Percentiles rank a stretch among this genome's conserved stretches.
Evolutionary conservation across 371 early-diverging fungal species (phyloP).

Genomic region (Apophysomyces trapeziformis): DNA sequence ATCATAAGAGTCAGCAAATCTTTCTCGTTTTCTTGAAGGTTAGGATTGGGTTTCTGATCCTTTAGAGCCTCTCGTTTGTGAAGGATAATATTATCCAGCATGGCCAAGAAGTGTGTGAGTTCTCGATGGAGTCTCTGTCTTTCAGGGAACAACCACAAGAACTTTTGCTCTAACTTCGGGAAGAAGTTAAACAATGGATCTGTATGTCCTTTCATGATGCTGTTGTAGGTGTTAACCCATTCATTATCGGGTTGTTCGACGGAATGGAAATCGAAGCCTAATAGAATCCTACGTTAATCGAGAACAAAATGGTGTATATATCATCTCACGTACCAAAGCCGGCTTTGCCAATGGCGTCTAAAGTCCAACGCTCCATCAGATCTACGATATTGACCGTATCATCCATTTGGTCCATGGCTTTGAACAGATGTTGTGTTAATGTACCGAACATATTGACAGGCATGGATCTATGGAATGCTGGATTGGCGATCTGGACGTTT

Average conservation of each 20-base stretch:
- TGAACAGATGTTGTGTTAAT: slow-evolving; percentile 26
- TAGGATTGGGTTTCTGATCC: slow-evolving; percentile 15
- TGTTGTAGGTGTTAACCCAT: slow-evolving; percentile 36
- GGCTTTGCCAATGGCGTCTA: slow-evolving; percentile 46
- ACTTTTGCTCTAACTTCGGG: slow-evolving; percentile 48
- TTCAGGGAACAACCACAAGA: slow-evolving; percentile 25
- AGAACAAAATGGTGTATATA: background rate
- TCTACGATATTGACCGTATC: slow-evolving; percentile 25
- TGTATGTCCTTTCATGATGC: slow-evolving; percentile 21
- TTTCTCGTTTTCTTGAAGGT: slow-evolving; percentile 41
- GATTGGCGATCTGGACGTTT: slow-evolving; percentile 34
- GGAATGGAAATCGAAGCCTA: slow-evolving; percentile 42
- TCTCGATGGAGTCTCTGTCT: slow-evolving; percentile 25
- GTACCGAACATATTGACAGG: slow-evolving; percentile 40
- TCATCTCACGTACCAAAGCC: slow-evolving; percentile 34
- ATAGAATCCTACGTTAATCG: background rate
- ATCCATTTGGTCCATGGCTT: slow-evolving; percentile 22
- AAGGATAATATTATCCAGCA: slow-evolving; percentile 41
- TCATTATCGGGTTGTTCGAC: slow-evolving; percentile 24
- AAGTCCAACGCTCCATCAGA: slow-evolving; percentile 32
- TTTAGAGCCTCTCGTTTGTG: slow-evolving; percentile 33
- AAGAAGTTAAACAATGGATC: slow-evolving; percentile 50
- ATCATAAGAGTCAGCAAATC: slow-evolving; percentile 63
- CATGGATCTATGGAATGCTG: slow-evolving; percentile 43
- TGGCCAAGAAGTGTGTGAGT: slow-evolving; percentile 17